Evolutionary conservation across 2,329 filamentous ascomycete genomes (phyloP), one percentile per base, ranked within the genome.

Genomic region (Pezizomycotina sp.): DNA sequence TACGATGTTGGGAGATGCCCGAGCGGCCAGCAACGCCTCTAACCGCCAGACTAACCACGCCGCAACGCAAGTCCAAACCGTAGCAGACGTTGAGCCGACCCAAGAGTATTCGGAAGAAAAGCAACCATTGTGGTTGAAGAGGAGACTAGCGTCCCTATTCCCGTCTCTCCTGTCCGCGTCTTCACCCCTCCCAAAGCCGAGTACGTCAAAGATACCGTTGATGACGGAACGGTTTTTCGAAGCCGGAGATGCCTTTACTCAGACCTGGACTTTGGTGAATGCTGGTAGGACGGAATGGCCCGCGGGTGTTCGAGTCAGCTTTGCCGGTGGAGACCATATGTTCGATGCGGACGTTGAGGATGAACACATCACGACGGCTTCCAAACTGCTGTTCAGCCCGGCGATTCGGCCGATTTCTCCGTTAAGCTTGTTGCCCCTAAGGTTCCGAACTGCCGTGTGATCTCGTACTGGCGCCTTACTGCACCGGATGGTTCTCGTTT

Each of bases 401-500:
- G 81, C 19, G 69, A 86, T 54, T 71, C 77, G 50, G 71, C 74
- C 42, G 64, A 75, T 14, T 98, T 98, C 62, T 81, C 77, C 23
- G 78, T 93, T 22, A 63, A 76, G 26, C 72, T 98, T 57, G 81
- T 82, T 57, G 80, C 82, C 12, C 83, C 86, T 10, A 36, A 40
- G n/a, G 25, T 42, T 18, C 35, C 47, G 27, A 59, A 64, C 34
- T 77, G 78, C 31, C 79, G 77, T 57, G 67, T 75, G 42, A 89
- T 92, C 53, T 95, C 89, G 2, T 93, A 93, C 67, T 98, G 89
- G 89, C 83, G 86, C 45, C 63, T 98, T 48, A 91, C 84, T 50
- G 74, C 80, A 41, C 66, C 73, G 5, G 74, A 81, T 38, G 84
- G 84, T 15, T 63, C 68, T 47, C 77, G 81, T 47, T 93, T 95